Conservation (phyloP, 768 basidiomycete species). For the Tephrocybe sp. region DNA sequence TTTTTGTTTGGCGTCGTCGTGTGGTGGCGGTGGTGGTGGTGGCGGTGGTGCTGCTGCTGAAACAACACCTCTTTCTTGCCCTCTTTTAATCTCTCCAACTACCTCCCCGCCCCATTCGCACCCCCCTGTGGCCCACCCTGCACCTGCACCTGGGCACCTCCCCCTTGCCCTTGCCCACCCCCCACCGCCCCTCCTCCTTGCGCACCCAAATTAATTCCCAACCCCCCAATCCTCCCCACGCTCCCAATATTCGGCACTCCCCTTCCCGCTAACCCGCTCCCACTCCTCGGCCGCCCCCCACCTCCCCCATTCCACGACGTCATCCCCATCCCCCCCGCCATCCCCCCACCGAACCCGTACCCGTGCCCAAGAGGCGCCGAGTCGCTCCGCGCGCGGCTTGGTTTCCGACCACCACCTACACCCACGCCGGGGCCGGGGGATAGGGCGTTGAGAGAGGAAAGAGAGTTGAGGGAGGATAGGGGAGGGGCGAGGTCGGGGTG, state of each 20-base stretch:
- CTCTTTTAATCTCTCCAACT: too few relatives aligned
- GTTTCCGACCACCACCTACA: conserved; percentile 31
- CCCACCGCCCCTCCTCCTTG: conserved; percentile 27
- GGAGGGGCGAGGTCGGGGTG: conserved; percentile 21
- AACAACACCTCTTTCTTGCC: too few relatives aligned
- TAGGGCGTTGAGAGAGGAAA: conserved; percentile 4
- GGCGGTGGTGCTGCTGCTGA: too few relatives aligned
- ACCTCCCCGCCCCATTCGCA: too few relatives aligned
- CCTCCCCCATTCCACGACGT: conserved; percentile 27
- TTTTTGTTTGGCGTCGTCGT: too few relatives aligned
- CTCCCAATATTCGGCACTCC: conserved; percentile 39
- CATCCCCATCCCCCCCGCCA: conserved; percentile 8
- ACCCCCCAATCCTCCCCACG: conserved; percentile 29
- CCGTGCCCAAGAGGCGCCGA: conserved; percentile 66
- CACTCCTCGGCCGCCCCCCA: conserved; percentile 47
- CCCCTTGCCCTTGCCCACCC: conserved; percentile 15
- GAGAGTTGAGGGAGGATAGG: conserved; percentile 34
- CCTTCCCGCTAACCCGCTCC: conserved; percentile 44
- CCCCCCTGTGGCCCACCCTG: too few relatives aligned
- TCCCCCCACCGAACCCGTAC: conserved; percentile 21
- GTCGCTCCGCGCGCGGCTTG: conserved; percentile 65
- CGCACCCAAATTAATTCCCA: conserved; percentile 19
- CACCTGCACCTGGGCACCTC: background rate
- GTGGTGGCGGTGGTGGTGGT: too few relatives aligned
- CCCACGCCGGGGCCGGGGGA: conserved; percentile 11